A percentile compares a stretch with the other conserved stretches of the same genome.
Evolutionary conservation across 208 protist genomes (phyloP).

Genomic region (Spongospora subterranea): DNA sequence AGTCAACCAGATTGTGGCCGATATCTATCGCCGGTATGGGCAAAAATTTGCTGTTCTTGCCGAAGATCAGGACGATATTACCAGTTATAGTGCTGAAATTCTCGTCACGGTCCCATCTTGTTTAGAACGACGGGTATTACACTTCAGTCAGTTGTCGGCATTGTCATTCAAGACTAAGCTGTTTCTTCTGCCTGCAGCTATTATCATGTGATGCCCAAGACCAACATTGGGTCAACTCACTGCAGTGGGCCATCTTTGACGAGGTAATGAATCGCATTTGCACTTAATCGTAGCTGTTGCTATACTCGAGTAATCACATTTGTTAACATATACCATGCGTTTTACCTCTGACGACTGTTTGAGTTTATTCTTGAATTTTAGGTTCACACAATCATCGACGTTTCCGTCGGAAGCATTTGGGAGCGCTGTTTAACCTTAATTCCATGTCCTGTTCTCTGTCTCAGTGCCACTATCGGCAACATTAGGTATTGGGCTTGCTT

Average conservation of each 20-base stretch:
- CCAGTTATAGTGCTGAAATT: conserved; percentile 76
- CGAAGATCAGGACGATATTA: neutral
- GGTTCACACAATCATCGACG: conserved; percentile 88
- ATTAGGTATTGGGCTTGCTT: conserved; percentile 67
- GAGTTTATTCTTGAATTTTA: too few relatives aligned
- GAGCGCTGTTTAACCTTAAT: conserved; percentile 88
- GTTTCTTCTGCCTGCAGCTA: conserved; percentile 87
- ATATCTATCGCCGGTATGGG: conserved; percentile 87
- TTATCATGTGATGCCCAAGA: conserved; percentile 77
- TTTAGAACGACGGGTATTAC: too few relatives aligned
- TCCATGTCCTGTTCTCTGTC: conserved; percentile 87
- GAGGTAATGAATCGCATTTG: too few relatives aligned
- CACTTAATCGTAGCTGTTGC: too few relatives aligned
- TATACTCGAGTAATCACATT: too few relatives aligned
- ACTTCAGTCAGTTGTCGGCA: too few relatives aligned
- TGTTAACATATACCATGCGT: too few relatives aligned
- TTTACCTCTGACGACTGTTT: too few relatives aligned
- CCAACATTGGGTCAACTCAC: conserved; percentile 75
- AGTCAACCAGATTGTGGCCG: conserved; percentile 89
- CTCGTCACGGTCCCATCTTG: conserved; percentile 88
- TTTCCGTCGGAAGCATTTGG: conserved; percentile 85
- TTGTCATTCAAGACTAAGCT: too few relatives aligned
- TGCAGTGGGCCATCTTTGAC: conserved; percentile 92
- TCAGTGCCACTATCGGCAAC: conserved; percentile 92
- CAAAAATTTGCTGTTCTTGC: conserved; percentile 66